A percentile compares a stretch with the other conserved stretches of the same genome.
These are phyloP conservation scores for Funneliformis geosporum DNA, from an alignment of 192 early-diverging fungal species.

Conservation along the genomic window DNA sequence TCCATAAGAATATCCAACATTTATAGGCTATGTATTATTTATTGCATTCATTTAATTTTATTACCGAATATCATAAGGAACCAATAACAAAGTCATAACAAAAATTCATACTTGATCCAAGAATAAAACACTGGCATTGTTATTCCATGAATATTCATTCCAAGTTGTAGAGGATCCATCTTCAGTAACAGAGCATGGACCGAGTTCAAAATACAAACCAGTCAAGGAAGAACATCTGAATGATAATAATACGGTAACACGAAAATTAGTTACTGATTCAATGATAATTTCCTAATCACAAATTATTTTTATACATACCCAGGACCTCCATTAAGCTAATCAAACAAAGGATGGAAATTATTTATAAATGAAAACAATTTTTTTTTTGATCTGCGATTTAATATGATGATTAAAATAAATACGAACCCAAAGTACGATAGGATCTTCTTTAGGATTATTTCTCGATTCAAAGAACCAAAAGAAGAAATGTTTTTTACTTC, in stretches of 20 bases:
- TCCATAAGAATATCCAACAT: slow-evolving; percentile 91
- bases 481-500: slow-evolving; percentile 80
- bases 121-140: slow-evolving; percentile 83
- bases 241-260: not conserved
- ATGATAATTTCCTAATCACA: not conserved
- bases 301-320: slow-evolving; percentile 41
- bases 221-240: slow-evolving; percentile 70
- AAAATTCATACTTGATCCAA: slow-evolving; percentile 63
- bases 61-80: slow-evolving; percentile 14
- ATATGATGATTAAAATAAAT: not conserved
- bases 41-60: slow-evolving; percentile 20
- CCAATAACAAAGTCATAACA: not conserved
- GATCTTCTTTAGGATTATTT: slow-evolving; percentile 69
- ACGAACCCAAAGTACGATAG: slow-evolving; percentile 64
- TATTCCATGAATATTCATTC: slow-evolving; percentile 90
- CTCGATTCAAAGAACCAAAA: slow-evolving; percentile 98
- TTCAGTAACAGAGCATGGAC: slow-evolving; percentile 82
- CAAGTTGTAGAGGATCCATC: slow-evolving; percentile 65
- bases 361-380: not conserved
- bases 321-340: slow-evolving; percentile 77
- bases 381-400: not conserved
- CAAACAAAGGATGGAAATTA: not conserved
- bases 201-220: slow-evolving; percentile 80
- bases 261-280: no score
- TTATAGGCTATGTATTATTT: slow-evolving; percentile 60